A percentile compares a stretch with the other conserved stretches of the same genome.
phyloP scores from a whole-genome alignment of 192 early-diverging fungal species.

The Coemansia sp. region DNA sequence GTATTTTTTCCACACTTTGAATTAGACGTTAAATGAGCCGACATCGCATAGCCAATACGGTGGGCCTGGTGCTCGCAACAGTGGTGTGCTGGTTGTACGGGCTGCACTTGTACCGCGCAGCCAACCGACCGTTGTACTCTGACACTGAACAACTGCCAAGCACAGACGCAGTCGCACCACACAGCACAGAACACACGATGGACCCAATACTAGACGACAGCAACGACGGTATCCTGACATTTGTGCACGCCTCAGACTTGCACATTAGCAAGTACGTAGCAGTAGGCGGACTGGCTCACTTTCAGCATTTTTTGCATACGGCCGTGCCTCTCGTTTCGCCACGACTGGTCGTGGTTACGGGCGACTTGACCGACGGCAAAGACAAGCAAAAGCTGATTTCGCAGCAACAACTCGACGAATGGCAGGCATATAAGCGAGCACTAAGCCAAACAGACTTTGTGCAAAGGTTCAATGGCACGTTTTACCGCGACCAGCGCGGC shows the following conservation, averaged over 20 bases:
- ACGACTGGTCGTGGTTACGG: conserved; percentile 76
- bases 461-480: conserved; percentile 55
- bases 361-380: conserved; percentile 89
- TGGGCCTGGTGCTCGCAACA: conserved; percentile 24
- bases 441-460: conserved; percentile 58
- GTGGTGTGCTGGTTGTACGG: conserved; percentile 50
- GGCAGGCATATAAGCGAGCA: conserved; percentile 67
- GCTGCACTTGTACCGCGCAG: conserved; percentile 27
- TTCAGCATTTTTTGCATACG: conserved; percentile 69
- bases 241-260: conserved; percentile 80
- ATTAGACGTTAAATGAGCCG: conserved; percentile 16
- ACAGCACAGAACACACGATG: not conserved
- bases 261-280: conserved; percentile 75
- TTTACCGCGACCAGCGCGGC: conserved; percentile 86
- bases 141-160: not conserved
- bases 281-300: conserved; percentile 71
- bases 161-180: not conserved
- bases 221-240: conserved; percentile 65
- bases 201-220: conserved; percentile 48
- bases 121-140: conserved; percentile 28
- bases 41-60: conserved; percentile 17
- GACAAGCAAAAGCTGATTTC: conserved; percentile 63
- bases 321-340: conserved; percentile 78
- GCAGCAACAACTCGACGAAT: conserved; percentile 79
- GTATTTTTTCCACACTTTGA: not conserved